These are phyloP conservation scores for Thelonectria olida DNA, from an alignment of 2,329 filamentous ascomycete species.

Conservation along the genomic window DNA sequence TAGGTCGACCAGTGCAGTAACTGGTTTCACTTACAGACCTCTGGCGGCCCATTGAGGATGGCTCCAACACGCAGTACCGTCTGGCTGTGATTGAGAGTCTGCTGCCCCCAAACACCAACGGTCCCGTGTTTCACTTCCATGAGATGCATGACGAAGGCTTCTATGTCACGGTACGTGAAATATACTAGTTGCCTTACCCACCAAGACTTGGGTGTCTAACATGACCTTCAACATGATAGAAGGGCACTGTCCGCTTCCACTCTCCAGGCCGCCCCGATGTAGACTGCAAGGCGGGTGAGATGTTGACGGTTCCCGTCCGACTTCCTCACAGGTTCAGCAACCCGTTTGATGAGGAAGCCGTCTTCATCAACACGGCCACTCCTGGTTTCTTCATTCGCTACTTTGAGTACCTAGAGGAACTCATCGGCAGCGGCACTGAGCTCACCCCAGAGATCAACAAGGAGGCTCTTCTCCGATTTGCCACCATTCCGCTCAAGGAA, in stretches of 20 bases:
- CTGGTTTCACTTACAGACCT: constrained; percentile 17
- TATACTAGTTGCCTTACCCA: background rate
- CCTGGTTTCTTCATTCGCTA: constrained; percentile 35
- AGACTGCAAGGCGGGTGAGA: constrained; percentile 33
- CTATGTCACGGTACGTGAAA: constrained; percentile 26
- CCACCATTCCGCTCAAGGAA: constrained; percentile 25
- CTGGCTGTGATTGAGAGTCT: constrained; percentile 32
- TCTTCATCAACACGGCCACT: constrained; percentile 36
- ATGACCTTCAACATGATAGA: constrained; percentile 10
- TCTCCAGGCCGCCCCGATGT: constrained; percentile 29
- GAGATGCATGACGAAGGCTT: constrained; percentile 37
- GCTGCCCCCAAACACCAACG: constrained; percentile 27
- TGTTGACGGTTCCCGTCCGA: constrained; percentile 34
- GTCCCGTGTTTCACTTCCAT: constrained; percentile 34
- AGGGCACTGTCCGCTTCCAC: constrained; percentile 34
- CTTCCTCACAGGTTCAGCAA: constrained; percentile 38
- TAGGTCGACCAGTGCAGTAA: background rate
- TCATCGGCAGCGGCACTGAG: constrained; percentile 28
- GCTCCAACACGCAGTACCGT: constrained; percentile 32
- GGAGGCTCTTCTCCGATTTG: constrained; percentile 28
- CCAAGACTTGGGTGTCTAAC: no score
- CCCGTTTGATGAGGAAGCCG: constrained; percentile 35
- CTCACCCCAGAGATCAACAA: constrained; percentile 29
- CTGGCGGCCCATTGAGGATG: constrained; percentile 32
- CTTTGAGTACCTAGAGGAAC: constrained; percentile 32